Percentiles rank a stretch among this genome's conserved stretches.
phyloP scores from a whole-genome alignment of 2,329 filamentous ascomycete genomes.

The Thermothelomyces thermophilus region DNA sequence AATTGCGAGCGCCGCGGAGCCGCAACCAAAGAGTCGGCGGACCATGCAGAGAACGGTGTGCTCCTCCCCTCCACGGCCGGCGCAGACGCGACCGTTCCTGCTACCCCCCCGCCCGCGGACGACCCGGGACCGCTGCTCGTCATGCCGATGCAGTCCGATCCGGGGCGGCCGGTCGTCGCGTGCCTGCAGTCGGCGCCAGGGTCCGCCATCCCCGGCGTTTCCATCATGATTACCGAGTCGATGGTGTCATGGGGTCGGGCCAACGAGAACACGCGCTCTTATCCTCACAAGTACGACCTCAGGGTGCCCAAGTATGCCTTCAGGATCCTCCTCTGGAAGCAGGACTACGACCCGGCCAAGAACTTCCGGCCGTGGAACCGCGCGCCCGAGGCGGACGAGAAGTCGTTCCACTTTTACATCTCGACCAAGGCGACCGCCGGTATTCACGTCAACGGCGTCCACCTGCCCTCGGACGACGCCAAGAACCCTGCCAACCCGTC shows the following conservation, averaged over 20 bases:
- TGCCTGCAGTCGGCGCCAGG: slow-evolving; percentile 58
- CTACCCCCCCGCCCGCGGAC: slow-evolving; percentile 33
- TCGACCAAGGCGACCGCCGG: slow-evolving; percentile 72
- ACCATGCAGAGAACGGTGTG: not conserved
- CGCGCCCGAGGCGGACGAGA: slow-evolving; percentile 38
- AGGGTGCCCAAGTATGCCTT: slow-evolving; percentile 78
- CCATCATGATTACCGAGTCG: slow-evolving; percentile 58
- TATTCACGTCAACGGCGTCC: slow-evolving; percentile 69
- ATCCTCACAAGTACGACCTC: slow-evolving; percentile 55
- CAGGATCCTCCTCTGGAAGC: slow-evolving; percentile 67
- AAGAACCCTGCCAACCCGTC: slow-evolving; percentile 51
- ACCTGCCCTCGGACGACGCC: slow-evolving; percentile 50
- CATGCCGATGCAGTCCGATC: slow-evolving; percentile 31
- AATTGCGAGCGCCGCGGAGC: slow-evolving; percentile 15
- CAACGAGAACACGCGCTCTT: slow-evolving; percentile 59
- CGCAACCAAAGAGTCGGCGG: not conserved
- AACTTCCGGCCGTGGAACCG: slow-evolving; percentile 50
- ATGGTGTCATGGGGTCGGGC: slow-evolving; percentile 74
- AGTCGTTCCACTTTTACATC: slow-evolving; percentile 63
- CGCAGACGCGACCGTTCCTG: slow-evolving; percentile 8
- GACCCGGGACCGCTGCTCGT: slow-evolving; percentile 31
- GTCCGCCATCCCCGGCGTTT: slow-evolving; percentile 58
- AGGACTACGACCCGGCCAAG: slow-evolving; percentile 55
- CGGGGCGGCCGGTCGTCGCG: slow-evolving; percentile 48
- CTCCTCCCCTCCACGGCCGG: slow-evolving; percentile 15